Evolutionary conservation across 148 eudicot species (phyloP).

Genomic region (Diospyros kaki): DNA sequence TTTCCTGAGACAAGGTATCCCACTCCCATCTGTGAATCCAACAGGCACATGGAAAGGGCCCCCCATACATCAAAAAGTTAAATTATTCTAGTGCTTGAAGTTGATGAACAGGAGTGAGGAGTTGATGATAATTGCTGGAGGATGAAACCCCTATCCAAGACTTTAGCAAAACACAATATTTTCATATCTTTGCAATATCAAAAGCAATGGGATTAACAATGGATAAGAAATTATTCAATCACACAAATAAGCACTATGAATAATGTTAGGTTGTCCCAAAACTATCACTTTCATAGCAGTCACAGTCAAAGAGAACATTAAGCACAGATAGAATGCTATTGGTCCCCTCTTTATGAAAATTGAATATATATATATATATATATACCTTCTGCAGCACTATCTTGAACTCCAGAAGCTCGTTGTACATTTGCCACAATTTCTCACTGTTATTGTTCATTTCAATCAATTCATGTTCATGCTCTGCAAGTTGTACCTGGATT

Average conservation of each 20-base stretch:
- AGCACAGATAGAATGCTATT: background rate
- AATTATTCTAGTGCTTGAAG: background rate
- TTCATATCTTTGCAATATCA: background rate
- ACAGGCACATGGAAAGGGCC: background rate
- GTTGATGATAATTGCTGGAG: conserved; percentile 1
- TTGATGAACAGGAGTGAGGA: background rate
- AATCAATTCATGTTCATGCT: conserved; percentile 89
- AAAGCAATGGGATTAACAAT: background rate
- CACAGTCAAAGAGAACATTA: background rate
- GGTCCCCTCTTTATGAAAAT: background rate
- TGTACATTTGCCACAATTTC: conserved; percentile 70
- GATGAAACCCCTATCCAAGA: background rate
- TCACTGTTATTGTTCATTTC: conserved; percentile 92
- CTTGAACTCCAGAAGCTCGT: conserved; percentile 89
- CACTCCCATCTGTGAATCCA: too few species aligned
- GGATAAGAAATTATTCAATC: conserved; percentile 4
- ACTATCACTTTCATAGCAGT: background rate
- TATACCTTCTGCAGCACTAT: conserved; percentile 94
- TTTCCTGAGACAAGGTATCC: too few species aligned
- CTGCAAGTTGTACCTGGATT: conserved; percentile 71
- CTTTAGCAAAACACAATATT: background rate
- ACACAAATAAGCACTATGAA: background rate
- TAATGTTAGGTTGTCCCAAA: too few species aligned
- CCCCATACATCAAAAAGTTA: background rate
- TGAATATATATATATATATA: background rate